A percentile compares a stretch with the other conserved stretches of the same genome.
Conservation (phyloP, 768 basidiomycete genomes). For the Lepiota brunneoincarnata region DNA sequence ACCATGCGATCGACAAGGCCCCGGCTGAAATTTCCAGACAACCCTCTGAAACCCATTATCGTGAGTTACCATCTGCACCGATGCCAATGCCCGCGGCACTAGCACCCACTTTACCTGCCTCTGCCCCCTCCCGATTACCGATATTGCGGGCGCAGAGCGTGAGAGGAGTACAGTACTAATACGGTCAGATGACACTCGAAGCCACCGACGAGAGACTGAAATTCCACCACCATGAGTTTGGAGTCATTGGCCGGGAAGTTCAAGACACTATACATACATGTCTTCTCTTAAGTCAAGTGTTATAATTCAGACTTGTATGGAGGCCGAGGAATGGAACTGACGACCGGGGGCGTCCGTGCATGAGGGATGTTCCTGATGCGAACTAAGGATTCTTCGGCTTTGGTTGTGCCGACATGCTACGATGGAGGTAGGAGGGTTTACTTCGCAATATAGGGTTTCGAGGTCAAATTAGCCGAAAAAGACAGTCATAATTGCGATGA, state of each 20-base stretch:
- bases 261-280: slow-evolving; percentile 70
- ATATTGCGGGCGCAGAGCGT: slow-evolving; percentile 55
- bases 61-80: slow-evolving; percentile 47
- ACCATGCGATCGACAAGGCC: slow-evolving; percentile 90
- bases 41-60: slow-evolving; percentile 81
- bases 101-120: slow-evolving; percentile 46
- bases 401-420: slow-evolving; percentile 93
- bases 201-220: slow-evolving; percentile 95
- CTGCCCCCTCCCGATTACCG: slow-evolving; percentile 35
- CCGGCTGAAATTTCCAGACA: slow-evolving; percentile 72
- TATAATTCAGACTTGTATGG: background rate
- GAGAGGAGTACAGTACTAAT: slow-evolving; percentile 84
- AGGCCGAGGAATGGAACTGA: slow-evolving; percentile 29
- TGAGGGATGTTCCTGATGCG: slow-evolving; percentile 93
- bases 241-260: slow-evolving; percentile 85
- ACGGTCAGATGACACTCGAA: slow-evolving; percentile 92
- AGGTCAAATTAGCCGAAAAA: slow-evolving; percentile 97
- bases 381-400: slow-evolving; percentile 93
- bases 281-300: slow-evolving; percentile 40
- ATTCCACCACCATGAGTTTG: slow-evolving; percentile 98
- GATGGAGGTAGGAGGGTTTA: slow-evolving; percentile 90
- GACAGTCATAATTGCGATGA: slow-evolving; percentile 91
- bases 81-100: slow-evolving; percentile 45
- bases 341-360: slow-evolving; percentile 78
- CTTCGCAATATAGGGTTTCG: slow-evolving; percentile 93